Conservation (phyloP, 2,329 filamentous ascomycete species). For the Trichoderma asperellum region DNA sequence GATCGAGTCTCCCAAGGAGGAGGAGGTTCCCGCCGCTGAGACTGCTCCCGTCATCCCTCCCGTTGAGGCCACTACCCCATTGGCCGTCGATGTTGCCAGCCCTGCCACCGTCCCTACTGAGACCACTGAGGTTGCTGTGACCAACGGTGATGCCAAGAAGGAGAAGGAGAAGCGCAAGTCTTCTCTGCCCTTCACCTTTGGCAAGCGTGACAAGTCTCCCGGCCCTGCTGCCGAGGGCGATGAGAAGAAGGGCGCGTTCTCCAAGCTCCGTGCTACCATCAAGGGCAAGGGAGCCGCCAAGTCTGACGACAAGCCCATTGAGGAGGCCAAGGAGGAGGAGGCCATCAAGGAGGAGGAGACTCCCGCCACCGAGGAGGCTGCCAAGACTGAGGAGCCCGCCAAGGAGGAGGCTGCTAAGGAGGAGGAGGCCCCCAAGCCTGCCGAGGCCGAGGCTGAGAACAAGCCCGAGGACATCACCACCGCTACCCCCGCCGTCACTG, state of each 20-base stretch:
- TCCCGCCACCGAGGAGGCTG: slow-evolving; percentile 42
- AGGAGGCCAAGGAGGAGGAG: slow-evolving; percentile 44
- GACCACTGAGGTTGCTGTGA: slow-evolving; percentile 50
- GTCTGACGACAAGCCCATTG: slow-evolving; percentile 47
- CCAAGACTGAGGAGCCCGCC: slow-evolving; percentile 32
- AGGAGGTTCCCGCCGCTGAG: slow-evolving; percentile 51
- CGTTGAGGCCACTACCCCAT: slow-evolving; percentile 60
- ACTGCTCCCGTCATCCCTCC: slow-evolving; percentile 62
- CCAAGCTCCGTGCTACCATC: slow-evolving; percentile 63
- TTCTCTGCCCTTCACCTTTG: slow-evolving; percentile 72
- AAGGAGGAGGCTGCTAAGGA: slow-evolving; percentile 40
- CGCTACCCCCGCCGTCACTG: slow-evolving; percentile 53
- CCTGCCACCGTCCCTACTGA: slow-evolving; percentile 54
- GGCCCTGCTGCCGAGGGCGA: slow-evolving; percentile 65
- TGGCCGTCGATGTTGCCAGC: slow-evolving; percentile 58
- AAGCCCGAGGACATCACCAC: slow-evolving; percentile 49
- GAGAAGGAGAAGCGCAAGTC: slow-evolving; percentile 85
- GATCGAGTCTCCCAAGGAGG: slow-evolving; percentile 50
- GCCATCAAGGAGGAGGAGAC: slow-evolving; percentile 41
- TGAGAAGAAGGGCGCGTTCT: slow-evolving; percentile 58
- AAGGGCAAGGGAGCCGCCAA: slow-evolving; percentile 52
- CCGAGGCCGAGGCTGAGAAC: slow-evolving; percentile 44
- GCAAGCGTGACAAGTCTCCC: slow-evolving; percentile 72
- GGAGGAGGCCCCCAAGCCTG: slow-evolving; percentile 35
- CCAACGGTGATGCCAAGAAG: slow-evolving; percentile 62